These are phyloP conservation scores for Lipomyces yarrowii DNA, from an alignment of 1,139 yeast genomes.

Conservation along the genomic window DNA sequence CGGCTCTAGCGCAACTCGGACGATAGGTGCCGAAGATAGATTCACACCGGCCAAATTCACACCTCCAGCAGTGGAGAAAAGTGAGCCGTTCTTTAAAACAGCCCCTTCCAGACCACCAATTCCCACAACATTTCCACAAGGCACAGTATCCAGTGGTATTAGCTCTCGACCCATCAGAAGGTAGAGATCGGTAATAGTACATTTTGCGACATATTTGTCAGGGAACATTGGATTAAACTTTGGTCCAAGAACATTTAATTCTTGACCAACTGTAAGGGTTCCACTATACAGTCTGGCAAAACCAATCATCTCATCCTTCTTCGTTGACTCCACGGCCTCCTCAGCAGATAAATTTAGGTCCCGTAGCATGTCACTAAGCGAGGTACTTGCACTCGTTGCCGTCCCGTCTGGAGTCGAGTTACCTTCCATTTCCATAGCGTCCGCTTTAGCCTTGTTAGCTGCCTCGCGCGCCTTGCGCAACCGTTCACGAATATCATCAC, in stretches of 20 bases:
- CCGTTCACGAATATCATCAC: slow-evolving; percentile 66
- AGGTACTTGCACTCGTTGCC: slow-evolving; percentile 20
- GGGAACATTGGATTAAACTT: slow-evolving; percentile 77
- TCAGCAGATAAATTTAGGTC: slow-evolving; percentile 21
- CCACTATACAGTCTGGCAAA: slow-evolving; percentile 92
- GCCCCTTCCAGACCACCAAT: slow-evolving; percentile 87
- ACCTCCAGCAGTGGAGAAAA: slow-evolving; percentile 57
- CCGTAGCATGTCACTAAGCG: slow-evolving; percentile 21
- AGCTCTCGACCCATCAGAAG: slow-evolving; percentile 92
- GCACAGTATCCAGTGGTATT: slow-evolving; percentile 73
- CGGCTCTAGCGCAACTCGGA: slow-evolving; percentile 93
- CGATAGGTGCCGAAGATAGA: slow-evolving; percentile 77
- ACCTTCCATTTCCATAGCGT: slow-evolving; percentile 30
- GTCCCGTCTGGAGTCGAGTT: slow-evolving; percentile 35
- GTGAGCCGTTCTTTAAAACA: slow-evolving; percentile 83
- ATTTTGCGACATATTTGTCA: slow-evolving; percentile 55
- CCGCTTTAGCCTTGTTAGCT: slow-evolving; percentile 59
- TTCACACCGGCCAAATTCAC: slow-evolving; percentile 72
- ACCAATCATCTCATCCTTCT: slow-evolving; percentile 72
- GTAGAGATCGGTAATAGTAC: slow-evolving; percentile 66
- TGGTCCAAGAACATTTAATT: slow-evolving; percentile 77
- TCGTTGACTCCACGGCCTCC: slow-evolving; percentile 33
- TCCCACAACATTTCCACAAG: slow-evolving; percentile 95
- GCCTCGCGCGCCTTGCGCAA: slow-evolving; percentile 73
- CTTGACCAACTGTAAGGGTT: slow-evolving; percentile 71